These are phyloP conservation scores for Acacia confusa DNA, from an alignment of 306 rosid genomes.

Conservation along the genomic window DNA sequence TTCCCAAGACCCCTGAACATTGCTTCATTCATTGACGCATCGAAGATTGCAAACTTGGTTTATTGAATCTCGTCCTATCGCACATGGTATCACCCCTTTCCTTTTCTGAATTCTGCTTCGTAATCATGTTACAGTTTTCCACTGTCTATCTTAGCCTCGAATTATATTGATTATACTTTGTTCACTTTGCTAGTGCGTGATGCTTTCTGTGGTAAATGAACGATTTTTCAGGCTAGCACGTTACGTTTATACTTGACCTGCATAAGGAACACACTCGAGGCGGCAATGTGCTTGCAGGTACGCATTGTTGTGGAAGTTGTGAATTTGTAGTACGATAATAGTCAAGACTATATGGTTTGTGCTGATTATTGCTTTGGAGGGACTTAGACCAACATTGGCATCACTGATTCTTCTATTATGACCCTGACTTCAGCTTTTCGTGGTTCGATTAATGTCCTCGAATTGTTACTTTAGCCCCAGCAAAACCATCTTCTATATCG, in stretches of 20 bases:
- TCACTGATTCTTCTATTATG: background rate
- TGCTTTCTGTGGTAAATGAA: background rate
- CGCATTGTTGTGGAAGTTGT: background rate
- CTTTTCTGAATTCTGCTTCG: background rate
- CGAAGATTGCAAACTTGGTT: background rate
- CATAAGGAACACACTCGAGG: conserved; percentile 89
- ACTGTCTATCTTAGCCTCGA: background rate
- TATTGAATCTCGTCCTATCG: background rate
- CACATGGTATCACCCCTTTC: background rate
- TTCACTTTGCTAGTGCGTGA: background rate
- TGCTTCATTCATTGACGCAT: background rate
- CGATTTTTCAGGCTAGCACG: conserved; percentile 54
- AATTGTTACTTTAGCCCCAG: background rate
- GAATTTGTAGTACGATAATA: background rate
- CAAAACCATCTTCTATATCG: background rate
- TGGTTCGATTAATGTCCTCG: background rate
- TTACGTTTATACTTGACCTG: conserved; percentile 79
- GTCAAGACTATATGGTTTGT: background rate
- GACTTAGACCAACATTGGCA: background rate
- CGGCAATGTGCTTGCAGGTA: conserved; percentile 97
- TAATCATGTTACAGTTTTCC: background rate
- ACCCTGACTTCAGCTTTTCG: background rate
- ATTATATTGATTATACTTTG: background rate
- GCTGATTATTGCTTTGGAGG: background rate
- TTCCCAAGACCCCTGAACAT: background rate